Evolutionary conservation across 768 basidiomycete species (phyloP), one percentile per base, ranked within the genome.

Genomic region (Tulasnella sp.): DNA sequence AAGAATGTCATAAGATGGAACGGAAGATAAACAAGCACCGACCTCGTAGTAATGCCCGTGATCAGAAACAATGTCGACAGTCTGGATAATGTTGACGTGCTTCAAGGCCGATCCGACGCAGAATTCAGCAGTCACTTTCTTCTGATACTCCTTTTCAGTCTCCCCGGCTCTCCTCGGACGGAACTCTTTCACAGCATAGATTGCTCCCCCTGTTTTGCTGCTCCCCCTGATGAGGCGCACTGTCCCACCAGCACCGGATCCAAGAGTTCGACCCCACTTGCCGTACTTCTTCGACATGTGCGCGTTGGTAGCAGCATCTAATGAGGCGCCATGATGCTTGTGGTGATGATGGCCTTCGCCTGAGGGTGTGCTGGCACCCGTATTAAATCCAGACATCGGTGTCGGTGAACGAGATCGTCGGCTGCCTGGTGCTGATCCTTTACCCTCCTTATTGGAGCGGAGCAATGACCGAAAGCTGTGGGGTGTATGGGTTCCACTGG

Each of bases 1-100:
- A 19, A 32, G 17, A 24, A 21, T 21, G 27, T 0, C 13, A 21
- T 23, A 24, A 61, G 24, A 43, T n/a, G 34, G 24, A 11, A 30
- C 8, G 10, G 23, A 59, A 34, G 17, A 54, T 59, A 52, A 21
- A 10, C 23, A 26, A 30, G 3, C 32, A 73, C 79, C 63, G 58
- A 95, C 96, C 86, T 99, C 95, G 75, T 98, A 98, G 72, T 89
- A 98, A 69, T 96, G 94, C 10, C 95, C 95, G 67, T 94, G 88
- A 74, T 98, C 96, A 61, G 84, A 88, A 58, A 98, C 91, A 71
- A 99, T 98, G 70, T 99, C 96, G 63, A 99, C 85, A 30, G 96
- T 99, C 75, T 63, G 59, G 62, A 77, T 77, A 42, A 77, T 75
- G 67, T 77, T 77, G 44, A 73, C 65, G 62, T 77, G 76, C 63